phyloP scores from a whole-genome alignment of 2,329 filamentous ascomycete genomes.

The Aspergillus amoenus region DNA sequence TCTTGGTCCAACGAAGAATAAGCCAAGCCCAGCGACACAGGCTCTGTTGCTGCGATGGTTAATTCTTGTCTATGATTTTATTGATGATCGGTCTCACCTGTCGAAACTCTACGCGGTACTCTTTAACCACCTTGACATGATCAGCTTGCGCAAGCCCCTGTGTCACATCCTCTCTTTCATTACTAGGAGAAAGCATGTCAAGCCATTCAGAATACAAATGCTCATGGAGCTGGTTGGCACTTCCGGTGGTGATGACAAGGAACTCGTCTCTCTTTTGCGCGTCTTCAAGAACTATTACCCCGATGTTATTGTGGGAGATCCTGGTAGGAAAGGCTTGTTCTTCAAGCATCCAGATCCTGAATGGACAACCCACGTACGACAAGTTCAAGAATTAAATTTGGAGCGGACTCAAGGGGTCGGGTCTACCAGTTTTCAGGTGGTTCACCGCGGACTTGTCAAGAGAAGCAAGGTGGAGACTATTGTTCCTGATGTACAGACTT shows the following conservation, averaged over 20 bases:
- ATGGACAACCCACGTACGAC: constrained; percentile 68
- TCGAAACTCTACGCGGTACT: constrained; percentile 71
- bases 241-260: constrained; percentile 66
- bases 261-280: constrained; percentile 70
- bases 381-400: constrained; percentile 62
- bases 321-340: constrained; percentile 35
- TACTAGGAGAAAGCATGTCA: constrained; percentile 78
- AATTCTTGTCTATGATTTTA: constrained; percentile 69
- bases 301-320: constrained; percentile 76
- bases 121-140: constrained; percentile 80
- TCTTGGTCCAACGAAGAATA: constrained; percentile 74
- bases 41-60: constrained; percentile 74
- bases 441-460: constrained; percentile 53
- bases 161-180: constrained; percentile 78
- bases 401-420: constrained; percentile 43
- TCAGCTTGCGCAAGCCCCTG: constrained; percentile 66
- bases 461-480: constrained; percentile 52
- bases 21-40: constrained; percentile 71
- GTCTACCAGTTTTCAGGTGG: constrained; percentile 63
- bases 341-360: constrained; percentile 69
- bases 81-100: constrained; percentile 64
- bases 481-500: constrained; percentile 71
- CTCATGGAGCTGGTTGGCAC: constrained; percentile 55
- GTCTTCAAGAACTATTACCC: constrained; percentile 92
- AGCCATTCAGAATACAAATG: constrained; percentile 77